phyloP scores from a whole-genome alignment of 768 basidiomycete genomes.

The Russula compacta region DNA sequence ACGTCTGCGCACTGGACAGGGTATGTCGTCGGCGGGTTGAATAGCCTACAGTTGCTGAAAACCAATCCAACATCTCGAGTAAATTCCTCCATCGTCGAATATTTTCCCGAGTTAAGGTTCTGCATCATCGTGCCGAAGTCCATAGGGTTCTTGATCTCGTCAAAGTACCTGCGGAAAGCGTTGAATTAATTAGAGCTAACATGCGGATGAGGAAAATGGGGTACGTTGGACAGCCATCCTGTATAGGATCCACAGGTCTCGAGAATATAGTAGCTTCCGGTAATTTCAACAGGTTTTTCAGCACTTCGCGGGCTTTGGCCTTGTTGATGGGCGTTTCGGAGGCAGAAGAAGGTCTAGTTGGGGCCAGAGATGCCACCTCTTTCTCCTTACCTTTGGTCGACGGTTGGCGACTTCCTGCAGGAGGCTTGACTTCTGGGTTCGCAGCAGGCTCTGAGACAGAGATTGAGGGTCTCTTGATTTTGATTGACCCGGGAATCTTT shows the following conservation, averaged over 20 bases:
- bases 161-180: slow-evolving; percentile 56
- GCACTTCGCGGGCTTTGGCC: slow-evolving; percentile 72
- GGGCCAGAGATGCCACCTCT: slow-evolving; percentile 33
- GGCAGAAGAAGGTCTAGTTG: slow-evolving; percentile 29
- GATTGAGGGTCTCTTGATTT: slow-evolving; percentile 14
- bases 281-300: slow-evolving; percentile 50
- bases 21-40: slow-evolving; percentile 79
- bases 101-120: slow-evolving; percentile 59
- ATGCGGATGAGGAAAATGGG: slow-evolving; percentile 25
- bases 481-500: slow-evolving; percentile 13
- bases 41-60: slow-evolving; percentile 82
- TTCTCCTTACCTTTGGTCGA: slow-evolving; percentile 51
- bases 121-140: slow-evolving; percentile 76
- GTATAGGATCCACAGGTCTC: slow-evolving; percentile 73
- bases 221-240: slow-evolving; percentile 87
- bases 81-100: slow-evolving; percentile 75
- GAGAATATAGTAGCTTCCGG: slow-evolving; percentile 67
- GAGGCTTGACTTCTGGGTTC: slow-evolving; percentile 5
- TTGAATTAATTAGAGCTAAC: slow-evolving; percentile 6
- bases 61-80: slow-evolving; percentile 73
- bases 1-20: slow-evolving; percentile 62
- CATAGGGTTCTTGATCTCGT: slow-evolving; percentile 91
- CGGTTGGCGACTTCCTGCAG: slow-evolving; percentile 25
- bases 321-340: slow-evolving; percentile 53
- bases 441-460: not conserved